Conservation (phyloP, 768 basidiomycete genomes). For the Lentinus brumalis region DNA sequence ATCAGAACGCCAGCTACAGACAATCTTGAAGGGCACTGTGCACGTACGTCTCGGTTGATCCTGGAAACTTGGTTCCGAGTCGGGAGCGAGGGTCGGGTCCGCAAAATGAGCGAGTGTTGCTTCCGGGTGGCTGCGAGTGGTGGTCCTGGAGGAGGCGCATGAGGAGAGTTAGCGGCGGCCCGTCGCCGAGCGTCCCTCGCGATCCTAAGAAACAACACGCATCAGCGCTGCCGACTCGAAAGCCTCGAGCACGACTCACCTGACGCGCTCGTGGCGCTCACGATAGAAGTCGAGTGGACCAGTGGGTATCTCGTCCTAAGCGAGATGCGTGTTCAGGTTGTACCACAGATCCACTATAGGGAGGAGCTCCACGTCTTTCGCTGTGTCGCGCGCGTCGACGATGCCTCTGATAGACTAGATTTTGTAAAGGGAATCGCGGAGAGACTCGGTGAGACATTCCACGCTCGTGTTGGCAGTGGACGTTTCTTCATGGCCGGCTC, state of each 20-base stretch:
- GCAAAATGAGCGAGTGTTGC: too few species aligned
- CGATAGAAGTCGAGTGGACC: background rate
- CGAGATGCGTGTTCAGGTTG: background rate
- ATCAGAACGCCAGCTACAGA: too few species aligned
- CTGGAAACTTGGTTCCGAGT: too few species aligned
- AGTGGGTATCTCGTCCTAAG: background rate
- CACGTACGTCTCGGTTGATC: too few species aligned
- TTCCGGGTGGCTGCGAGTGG: too few species aligned
- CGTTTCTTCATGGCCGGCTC: too few species aligned
- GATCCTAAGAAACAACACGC: background rate
- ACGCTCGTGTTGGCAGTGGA: background rate
- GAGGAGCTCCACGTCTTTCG: background rate
- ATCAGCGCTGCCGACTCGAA: background rate
- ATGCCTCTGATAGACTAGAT: background rate
- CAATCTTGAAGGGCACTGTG: too few species aligned
- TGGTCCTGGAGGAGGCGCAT: too few species aligned
- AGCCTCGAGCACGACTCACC: background rate
- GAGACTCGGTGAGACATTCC: background rate
- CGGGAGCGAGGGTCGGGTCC: too few species aligned
- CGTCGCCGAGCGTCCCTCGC: background rate
- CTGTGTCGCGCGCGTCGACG: background rate
- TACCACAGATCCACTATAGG: conserved; percentile 1
- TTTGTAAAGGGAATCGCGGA: background rate
- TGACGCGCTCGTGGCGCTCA: background rate
- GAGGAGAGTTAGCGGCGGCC: background rate